These are phyloP conservation scores for Paraphaeosphaeria minitans DNA, from an alignment of 2,329 filamentous ascomycete genomes.

Conservation along the genomic window DNA sequence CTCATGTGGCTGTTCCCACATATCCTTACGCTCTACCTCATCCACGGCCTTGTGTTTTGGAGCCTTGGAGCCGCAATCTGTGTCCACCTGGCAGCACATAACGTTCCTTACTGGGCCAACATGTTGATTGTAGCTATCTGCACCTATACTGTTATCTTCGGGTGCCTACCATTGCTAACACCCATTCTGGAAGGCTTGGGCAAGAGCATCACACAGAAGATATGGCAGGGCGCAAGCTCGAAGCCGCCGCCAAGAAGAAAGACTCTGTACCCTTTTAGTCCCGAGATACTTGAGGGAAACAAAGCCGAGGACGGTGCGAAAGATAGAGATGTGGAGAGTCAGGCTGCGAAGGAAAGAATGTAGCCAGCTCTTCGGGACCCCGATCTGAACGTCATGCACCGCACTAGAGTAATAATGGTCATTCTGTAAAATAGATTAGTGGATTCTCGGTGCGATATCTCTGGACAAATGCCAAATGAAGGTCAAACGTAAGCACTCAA, in stretches of 20 bases:
- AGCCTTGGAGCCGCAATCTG: slow-evolving; percentile 35
- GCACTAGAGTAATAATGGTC: background rate
- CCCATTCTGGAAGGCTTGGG: slow-evolving; percentile 39
- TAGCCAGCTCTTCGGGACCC: background rate
- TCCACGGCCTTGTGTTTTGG: slow-evolving; percentile 53
- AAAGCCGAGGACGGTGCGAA: slow-evolving; percentile 5
- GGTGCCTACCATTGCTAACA: slow-evolving; percentile 34
- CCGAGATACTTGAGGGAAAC: slow-evolving; percentile 14
- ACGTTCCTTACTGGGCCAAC: slow-evolving; percentile 35
- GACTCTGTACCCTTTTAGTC: slow-evolving; percentile 24
- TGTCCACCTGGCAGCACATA: slow-evolving; percentile 28
- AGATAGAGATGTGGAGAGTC: slow-evolving; percentile 12
- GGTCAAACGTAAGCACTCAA: no score
- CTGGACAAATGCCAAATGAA: no score
- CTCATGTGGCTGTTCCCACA: slow-evolving; percentile 51
- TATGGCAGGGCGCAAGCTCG: slow-evolving; percentile 34
- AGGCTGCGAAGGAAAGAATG: background rate
- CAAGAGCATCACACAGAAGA: slow-evolving; percentile 34
- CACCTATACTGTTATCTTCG: slow-evolving; percentile 32
- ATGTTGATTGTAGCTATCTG: slow-evolving; percentile 31
- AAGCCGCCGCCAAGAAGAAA: slow-evolving; percentile 28
- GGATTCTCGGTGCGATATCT: no score
- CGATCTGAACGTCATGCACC: background rate
- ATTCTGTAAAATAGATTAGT: background rate
- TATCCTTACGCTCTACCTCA: slow-evolving; percentile 53